Conservation (phyloP, 225 moss, liverwort and hornwort species). For the Sphagnum contortum region DNA sequence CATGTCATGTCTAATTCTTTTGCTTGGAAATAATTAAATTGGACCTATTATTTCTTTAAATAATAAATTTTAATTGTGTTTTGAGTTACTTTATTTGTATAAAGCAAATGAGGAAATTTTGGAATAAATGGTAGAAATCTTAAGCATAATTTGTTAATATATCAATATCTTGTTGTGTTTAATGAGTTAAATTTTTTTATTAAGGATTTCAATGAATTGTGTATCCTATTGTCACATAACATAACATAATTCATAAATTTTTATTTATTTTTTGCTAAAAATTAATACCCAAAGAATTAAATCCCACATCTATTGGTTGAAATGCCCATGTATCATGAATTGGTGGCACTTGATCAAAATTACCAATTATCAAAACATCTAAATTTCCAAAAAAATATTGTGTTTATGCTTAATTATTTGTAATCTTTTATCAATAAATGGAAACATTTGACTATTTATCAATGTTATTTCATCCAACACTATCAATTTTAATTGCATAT, state of each 20-base stretch:
- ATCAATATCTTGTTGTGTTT: neutral
- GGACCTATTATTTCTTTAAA: no score
- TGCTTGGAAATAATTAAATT: no score
- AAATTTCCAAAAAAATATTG: neutral
- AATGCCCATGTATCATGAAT: slow-evolving; percentile 3
- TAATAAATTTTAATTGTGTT: no score
- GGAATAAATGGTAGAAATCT: neutral
- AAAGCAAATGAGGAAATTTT: slow-evolving; percentile 6
- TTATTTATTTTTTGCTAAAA: neutral
- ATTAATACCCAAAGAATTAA: neutral
- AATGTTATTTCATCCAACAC: neutral
- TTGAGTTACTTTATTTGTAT: neutral
- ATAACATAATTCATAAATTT: neutral
- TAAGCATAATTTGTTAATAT: neutral
- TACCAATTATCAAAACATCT: neutral
- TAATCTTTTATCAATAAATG: neutral
- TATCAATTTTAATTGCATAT: neutral
- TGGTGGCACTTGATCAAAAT: slow-evolving; percentile 3
- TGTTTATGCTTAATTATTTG: neutral
- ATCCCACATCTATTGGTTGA: neutral
- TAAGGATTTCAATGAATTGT: neutral
- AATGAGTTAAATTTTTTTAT: neutral
- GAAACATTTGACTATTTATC: neutral
- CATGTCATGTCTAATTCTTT: no score
- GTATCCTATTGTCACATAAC: no score